Evolutionary conservation across 345 rosid genomes (phyloP), one percentile per base, ranked within the genome.

Genomic region (Ceriops tagal): DNA sequence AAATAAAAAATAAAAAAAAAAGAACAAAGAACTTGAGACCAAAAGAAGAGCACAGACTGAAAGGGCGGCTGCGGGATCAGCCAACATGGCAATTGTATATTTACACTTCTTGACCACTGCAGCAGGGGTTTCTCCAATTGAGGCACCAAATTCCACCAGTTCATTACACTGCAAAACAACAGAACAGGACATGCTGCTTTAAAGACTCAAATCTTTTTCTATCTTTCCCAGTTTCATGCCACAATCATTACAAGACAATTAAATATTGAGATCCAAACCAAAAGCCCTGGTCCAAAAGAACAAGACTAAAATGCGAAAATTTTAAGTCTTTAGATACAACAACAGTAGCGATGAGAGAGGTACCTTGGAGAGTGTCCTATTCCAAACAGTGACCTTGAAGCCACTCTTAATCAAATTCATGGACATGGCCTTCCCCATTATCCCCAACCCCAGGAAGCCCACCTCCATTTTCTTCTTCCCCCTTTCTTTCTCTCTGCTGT

Each of bases 351-450:
- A 19, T 20, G 28, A 62, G 24, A 26, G 49, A 9, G 30, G 9
- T 55, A 93, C 98, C 97, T 91, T 91, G 26, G 98, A 84, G 55
- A 88, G 89, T 28, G 96, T 93, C 55, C 97, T 82, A 87, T 93
- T 93, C 97, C 98, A 93, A 19, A 93, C 96, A 61, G 95, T 89
- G 28, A 93, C 97, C 58, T 88, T 93, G 83, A 91, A 91, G 47
- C 97, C 96, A 75, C 84, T 77, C 16, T 79, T 84, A 59, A 91
- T 78, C 82, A 93, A 79, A 82, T 91, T 93, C 84, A 86, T 72
- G 31, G 96, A 72, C 96, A 93, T 93, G 83, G 93, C 98, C 75
- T 88, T 91, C 47, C 98, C 98, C 98, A 93, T 93, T 62, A 93
- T 93, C 31, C 98, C 98, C 69, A 93, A 58, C 27, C 98, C 98